phyloP scores from a whole-genome alignment of 1,284 basidiomycete species.

The Rugosomyces carneus region DNA sequence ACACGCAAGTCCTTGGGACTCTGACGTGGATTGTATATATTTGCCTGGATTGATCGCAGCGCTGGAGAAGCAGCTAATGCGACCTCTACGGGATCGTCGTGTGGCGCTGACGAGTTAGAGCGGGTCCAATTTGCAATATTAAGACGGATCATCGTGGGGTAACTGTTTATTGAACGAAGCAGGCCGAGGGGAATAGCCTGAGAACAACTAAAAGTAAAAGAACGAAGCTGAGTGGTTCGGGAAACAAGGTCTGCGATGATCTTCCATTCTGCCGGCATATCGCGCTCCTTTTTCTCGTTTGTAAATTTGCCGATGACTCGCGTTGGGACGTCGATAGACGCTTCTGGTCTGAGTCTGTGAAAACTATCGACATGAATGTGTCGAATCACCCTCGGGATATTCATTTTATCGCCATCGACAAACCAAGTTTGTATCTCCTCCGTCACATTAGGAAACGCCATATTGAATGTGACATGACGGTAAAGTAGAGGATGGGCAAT shows the following conservation, averaged over 20 bases:
- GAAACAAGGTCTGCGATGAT: not conserved
- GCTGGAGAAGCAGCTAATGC: not conserved
- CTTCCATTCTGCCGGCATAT: not conserved
- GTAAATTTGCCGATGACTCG: not conserved
- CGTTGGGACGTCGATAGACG: not conserved
- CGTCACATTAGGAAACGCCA: not conserved
- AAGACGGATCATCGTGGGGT: not conserved
- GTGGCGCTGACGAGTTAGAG: constrained; percentile 11
- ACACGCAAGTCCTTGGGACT: not conserved
- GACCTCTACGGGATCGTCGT: not conserved
- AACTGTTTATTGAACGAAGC: not conserved
- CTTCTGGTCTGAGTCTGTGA: not conserved
- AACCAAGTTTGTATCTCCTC: not conserved
- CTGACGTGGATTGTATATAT: not conserved
- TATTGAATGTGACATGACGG: not conserved
- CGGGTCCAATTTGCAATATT: not conserved
- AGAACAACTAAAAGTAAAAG: not conserved
- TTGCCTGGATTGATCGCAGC: not conserved
- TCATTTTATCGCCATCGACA: not conserved
- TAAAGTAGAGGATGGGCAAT: not conserved
- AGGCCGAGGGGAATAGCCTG: not conserved
- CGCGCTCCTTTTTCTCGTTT: not conserved
- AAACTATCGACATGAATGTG: not conserved
- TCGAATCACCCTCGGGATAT: not conserved
- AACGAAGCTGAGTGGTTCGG: not conserved